Base-by-base conservation (phyloP, 2,329 filamentous ascomycete genomes). In the Cytospora piceicola region DNA sequence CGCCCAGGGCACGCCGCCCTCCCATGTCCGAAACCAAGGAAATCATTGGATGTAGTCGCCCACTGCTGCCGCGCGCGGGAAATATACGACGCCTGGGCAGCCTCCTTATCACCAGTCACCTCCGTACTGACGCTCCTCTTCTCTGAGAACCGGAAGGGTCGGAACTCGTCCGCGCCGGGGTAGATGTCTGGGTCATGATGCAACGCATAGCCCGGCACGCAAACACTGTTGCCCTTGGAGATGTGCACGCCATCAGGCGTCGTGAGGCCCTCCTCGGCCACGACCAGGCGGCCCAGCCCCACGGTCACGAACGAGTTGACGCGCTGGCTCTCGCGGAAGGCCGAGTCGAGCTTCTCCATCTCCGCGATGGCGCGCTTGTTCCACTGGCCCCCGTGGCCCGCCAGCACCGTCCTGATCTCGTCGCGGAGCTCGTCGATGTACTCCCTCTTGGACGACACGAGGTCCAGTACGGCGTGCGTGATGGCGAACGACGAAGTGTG, bases 311-410 rank as follows among this genome's bases (percentile, higher is more conserved):
- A 77, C 12, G 72, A 74, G 70, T 77, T 77, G 51, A 80, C 67
- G 0, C 80, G 76, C 60, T 80, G 73, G 32, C 75, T 78, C 70
- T 82, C 80, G 61, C 77, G 77, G 59, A 82, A 70, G 29, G 74
- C 75, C n/a, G 76, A 79, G 70, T 82, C 80, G 20, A 80, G 67
- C 60, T 74, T 77, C 54, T 70, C 67, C 74, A 79, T 76, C 34
- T 75, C 72, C 4, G 73, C 71, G 12, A 82, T 68, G 14, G 71
- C 74, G 36, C 73, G 65, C 66, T 78, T 80, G 22, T 73, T 75
- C 76, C 77, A 78, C 53, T 17, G 22, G 32, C 61, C 64, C n/a
- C 53, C 58, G 55, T 64, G 61, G 1, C 20, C 29, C 20, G 61
- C 58, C 9, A 75, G 69, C 14, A 75, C 71, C 4, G 69, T 49